Evolutionary conservation across 805 yeast species (phyloP), one percentile per base, ranked within the genome.

Genomic region (Candida jianshihensis): DNA sequence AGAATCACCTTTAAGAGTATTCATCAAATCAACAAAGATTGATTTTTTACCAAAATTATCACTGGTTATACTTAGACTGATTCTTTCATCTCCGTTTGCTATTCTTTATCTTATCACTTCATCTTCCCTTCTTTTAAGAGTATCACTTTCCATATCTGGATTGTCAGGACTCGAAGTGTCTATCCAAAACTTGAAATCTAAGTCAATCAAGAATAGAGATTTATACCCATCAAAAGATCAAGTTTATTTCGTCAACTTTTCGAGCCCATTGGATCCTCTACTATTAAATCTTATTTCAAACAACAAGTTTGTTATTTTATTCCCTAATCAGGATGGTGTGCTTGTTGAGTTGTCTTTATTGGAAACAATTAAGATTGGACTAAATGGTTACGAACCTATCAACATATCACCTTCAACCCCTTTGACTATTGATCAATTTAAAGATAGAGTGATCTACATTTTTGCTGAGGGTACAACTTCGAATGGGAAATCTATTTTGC

Each of bases 381-480:
- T 59, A 10, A 12, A 19, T 22, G 43, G 40, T n/a, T 35, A 35
- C 8, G 26, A 21, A 3, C 21, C 29, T 8, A 18, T 18, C 21
- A 19, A 28, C 13, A 21, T 17, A 13, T 10, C 21, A 7, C 19
- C 30, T 29, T 31, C 19, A 42, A 30, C 31, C 44, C 49, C 16
- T 29, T 36, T 36, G 34, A 41, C 45, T 18, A 31, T 38, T 4
- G 27, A 38, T 1, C 44, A 53, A 20, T 49, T 58, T 16, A 53
- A 56, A 4, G 63, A 66, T n/a, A 68, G 70, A 29, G 60, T 66
- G 0, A 66, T 76, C 4, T 78, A 70, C 35, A 46, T 82, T 17
- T 75, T 87, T 39, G 67, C 80, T 3, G 97, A 88, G 51, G 95
- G 95, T 0, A 84, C 95, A 0, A 70, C 95, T 0, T 76, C 95